phyloP scores from a whole-genome alignment of 2,329 filamentous ascomycete species.

The Ilyonectria sp. region DNA sequence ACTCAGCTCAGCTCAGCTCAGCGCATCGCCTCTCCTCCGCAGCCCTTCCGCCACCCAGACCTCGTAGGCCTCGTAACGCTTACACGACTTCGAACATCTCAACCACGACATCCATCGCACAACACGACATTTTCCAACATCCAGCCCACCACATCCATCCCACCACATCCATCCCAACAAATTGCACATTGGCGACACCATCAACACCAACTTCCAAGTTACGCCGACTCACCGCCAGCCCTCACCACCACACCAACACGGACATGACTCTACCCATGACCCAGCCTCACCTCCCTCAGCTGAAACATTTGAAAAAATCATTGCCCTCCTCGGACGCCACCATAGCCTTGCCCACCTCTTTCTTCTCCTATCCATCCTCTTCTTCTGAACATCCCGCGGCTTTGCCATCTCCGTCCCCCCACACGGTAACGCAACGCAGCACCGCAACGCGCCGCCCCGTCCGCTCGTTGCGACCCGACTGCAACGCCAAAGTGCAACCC shows the following conservation, averaged over 20 bases:
- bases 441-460: conserved; percentile 25
- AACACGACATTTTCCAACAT: neutral
- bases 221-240: neutral
- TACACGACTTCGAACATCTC: neutral
- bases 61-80: neutral
- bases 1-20: neutral
- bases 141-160: neutral
- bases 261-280: conserved; percentile 26
- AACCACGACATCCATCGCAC: neutral
- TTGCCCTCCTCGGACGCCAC: neutral
- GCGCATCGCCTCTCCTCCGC: neutral
- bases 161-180: neutral
- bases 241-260: conserved; percentile 4
- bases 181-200: neutral
- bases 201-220: neutral
- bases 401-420: conserved; percentile 10
- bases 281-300: conserved; percentile 29
- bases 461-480: conserved; percentile 18
- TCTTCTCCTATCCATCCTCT: neutral
- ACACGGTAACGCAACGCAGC: conserved; percentile 2
- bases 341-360: neutral
- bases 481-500: conserved; percentile 28
- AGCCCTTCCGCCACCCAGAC: neutral
- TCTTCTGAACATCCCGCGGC: neutral
- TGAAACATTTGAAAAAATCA: conserved; percentile 14